These are phyloP conservation scores for Sclerotinia trifoliorum DNA, from an alignment of 2,329 filamentous ascomycete species.

Conservation along the genomic window DNA sequence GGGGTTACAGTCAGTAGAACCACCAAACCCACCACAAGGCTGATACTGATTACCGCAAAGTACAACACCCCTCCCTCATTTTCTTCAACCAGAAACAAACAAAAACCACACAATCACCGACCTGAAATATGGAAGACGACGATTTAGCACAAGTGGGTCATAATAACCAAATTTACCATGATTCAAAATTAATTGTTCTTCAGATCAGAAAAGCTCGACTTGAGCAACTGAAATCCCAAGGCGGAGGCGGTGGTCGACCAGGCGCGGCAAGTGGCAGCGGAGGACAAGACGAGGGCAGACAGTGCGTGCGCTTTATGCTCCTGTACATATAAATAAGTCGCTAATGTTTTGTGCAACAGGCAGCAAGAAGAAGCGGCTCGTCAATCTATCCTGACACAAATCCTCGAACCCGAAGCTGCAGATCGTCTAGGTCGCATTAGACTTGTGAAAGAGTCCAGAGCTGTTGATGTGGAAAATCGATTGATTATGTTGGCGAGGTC, in stretches of 20 bases:
- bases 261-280: constrained; percentile 47
- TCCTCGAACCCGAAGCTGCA: constrained; percentile 89
- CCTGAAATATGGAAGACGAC: constrained; percentile 39
- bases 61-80: constrained; percentile 14
- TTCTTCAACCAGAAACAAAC: background rate
- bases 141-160: constrained; percentile 39
- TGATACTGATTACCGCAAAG: constrained; percentile 1
- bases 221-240: constrained; percentile 82
- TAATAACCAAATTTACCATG: background rate
- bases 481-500: constrained; percentile 87
- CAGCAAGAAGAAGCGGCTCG: constrained; percentile 66
- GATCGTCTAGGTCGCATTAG: constrained; percentile 93
- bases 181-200: constrained; percentile 1
- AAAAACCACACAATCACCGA: background rate
- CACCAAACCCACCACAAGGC: background rate
- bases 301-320: constrained; percentile 53
- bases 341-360: constrained; percentile 35
- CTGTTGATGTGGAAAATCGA: constrained; percentile 85
- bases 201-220: constrained; percentile 90
- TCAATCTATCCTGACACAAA: constrained; percentile 78
- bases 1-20: too few species aligned
- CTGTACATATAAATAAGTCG: constrained; percentile 27
- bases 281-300: constrained; percentile 61
- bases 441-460: constrained; percentile 90
- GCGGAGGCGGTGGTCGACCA: constrained; percentile 50